Evolutionary conservation across 148 eudicot genomes (phyloP), one percentile per base, ranked within the genome.

Genomic region (Arbutus unedo): DNA sequence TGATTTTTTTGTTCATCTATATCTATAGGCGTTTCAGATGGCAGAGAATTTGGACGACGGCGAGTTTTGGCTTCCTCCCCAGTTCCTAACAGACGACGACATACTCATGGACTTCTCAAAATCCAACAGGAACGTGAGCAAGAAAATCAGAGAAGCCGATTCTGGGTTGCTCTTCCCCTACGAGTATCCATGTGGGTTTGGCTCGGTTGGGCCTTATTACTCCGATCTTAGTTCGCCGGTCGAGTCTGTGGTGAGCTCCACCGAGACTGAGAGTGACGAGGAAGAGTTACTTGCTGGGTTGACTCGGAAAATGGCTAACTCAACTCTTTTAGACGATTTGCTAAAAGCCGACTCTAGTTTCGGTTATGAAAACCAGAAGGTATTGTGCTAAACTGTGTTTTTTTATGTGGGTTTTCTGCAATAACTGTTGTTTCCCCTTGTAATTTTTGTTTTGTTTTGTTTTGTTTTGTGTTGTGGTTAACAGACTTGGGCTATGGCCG

Each of bases 1-100:
- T 68, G n/a, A 8, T 25, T 2, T 15, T 31, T 54, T 55, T 5
- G 6, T 14, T 41, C 19, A 18, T 21, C 9, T 3, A 48, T 49
- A n/a, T 13, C 4, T 44, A 0, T 14, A 6, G 31, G 51, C 3
- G 19, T 51, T 71, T 31, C 8, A 43, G 23, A 91, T 92, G 94
- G 90, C 88, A 0, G 88, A 86, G 49, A 85, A 83, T 7, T 79
- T 91, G 25, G 86, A 83, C 45, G 93, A 88, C 86, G 93, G 91
- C 8, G 93, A 90, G 90, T 92, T 91, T 47, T 91, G 93, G 93
- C 86, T 92, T 0, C 98, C 97, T 0, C 87, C 94, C 0, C 89
- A 93, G 87, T 91, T 95, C 59, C 90, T 95, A 8, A 88, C 90
- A 38, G 98, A 93, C 79, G 98, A 91, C 68, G 98, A 94, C 74